Conservation (phyloP, 345 rosid species). For the Carallia pectinifolia region DNA sequence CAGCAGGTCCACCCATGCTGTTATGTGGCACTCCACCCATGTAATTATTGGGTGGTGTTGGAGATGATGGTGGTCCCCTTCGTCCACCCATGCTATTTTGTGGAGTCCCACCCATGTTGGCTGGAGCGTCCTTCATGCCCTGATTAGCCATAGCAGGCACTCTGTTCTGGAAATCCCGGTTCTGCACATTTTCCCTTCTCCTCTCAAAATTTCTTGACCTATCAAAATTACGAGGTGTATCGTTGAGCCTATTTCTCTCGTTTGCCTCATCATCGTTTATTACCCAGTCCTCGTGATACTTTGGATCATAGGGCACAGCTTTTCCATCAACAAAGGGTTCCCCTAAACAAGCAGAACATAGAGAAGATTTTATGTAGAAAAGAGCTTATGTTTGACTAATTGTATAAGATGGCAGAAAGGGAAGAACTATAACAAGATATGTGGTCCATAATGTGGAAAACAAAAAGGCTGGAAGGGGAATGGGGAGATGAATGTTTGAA, state of each 20-base stretch:
- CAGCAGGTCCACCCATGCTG: slow-evolving; percentile 3
- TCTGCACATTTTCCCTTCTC: slow-evolving; percentile 79
- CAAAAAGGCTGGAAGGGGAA: too few relatives aligned
- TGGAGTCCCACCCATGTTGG: slow-evolving; percentile 23
- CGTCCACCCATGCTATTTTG: slow-evolving; percentile 17
- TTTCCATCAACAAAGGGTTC: slow-evolving; percentile 93
- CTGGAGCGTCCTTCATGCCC: slow-evolving; percentile 34
- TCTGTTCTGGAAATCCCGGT: slow-evolving; percentile 21
- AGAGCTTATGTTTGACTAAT: not conserved
- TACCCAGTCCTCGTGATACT: slow-evolving; percentile 97
- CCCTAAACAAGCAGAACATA: slow-evolving; percentile 35
- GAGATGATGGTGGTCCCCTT: slow-evolving; percentile 19
- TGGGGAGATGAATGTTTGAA: too few relatives aligned
- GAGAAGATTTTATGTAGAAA: not conserved
- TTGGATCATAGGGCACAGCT: slow-evolving; percentile 95
- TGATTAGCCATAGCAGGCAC: slow-evolving; percentile 36
- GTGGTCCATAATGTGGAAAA: too few relatives aligned
- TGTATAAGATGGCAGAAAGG: too few relatives aligned
- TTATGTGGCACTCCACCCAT: slow-evolving; percentile 25
- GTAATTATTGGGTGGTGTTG: slow-evolving; percentile 28
- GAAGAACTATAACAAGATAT: too few relatives aligned
- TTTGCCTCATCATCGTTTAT: slow-evolving; percentile 91
- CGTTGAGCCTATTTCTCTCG: slow-evolving; percentile 85
- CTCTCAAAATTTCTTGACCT: slow-evolving; percentile 83
- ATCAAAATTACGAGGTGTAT: slow-evolving; percentile 69